Conservation (phyloP, 2,329 filamentous ascomycete species). For the Aspergillus brasiliensis region DNA sequence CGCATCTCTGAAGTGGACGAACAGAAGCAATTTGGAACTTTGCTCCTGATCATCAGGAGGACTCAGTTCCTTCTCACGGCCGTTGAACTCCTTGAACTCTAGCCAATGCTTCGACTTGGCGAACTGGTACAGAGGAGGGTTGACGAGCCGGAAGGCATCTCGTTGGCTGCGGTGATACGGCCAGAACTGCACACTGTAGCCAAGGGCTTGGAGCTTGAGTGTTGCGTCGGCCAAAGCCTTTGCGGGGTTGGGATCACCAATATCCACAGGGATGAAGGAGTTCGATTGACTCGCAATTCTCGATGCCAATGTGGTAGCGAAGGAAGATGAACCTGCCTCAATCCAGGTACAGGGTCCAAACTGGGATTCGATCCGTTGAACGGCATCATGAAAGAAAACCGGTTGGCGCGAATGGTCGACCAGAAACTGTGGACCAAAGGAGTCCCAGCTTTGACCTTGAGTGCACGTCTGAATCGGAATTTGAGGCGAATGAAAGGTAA, state of each 20-base stretch:
- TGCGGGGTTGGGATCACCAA: neutral
- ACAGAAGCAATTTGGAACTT: neutral
- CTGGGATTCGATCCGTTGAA: neutral
- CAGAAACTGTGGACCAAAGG: neutral
- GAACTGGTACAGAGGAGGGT: conserved; percentile 2
- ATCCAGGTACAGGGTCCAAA: neutral
- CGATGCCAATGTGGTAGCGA: neutral
- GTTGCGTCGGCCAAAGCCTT: neutral
- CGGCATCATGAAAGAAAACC: neutral
- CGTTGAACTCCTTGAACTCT: neutral
- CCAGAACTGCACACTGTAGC: neutral
- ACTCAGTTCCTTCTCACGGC: neutral
- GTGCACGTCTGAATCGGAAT: conserved; percentile 1
- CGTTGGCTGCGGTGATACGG: neutral
- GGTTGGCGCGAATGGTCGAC: neutral
- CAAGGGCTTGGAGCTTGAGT: neutral
- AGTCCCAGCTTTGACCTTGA: neutral
- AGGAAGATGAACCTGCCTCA: neutral
- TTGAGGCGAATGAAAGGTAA: neutral
- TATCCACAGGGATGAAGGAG: neutral
- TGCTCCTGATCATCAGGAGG: neutral
- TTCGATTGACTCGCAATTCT: neutral
- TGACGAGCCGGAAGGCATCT: neutral
- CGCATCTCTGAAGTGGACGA: neutral
- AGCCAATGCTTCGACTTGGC: neutral